Evolutionary conservation across 345 rosid genomes (phyloP).

Genomic region (Ceriops zippeliana): DNA sequence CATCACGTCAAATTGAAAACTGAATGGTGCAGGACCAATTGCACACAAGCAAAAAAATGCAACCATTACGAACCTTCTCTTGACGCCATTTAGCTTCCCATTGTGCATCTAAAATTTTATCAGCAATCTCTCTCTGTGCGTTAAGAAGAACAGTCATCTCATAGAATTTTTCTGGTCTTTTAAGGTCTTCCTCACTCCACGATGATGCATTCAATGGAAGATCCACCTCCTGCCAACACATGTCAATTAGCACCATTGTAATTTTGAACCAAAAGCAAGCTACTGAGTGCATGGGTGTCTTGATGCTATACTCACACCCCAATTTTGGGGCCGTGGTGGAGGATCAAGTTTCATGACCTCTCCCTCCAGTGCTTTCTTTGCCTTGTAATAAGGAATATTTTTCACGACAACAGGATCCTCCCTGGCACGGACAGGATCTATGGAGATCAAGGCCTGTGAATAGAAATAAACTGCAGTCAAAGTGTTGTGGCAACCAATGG

Average conservation of each 20-base stretch:
- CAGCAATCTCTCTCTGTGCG: conserved; percentile 90
- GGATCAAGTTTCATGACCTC: conserved; percentile 71
- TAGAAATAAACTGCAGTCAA: conserved; percentile 5
- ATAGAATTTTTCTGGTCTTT: conserved; percentile 63
- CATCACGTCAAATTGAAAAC: too few relatives aligned
- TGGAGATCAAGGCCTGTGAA: conserved; percentile 66
- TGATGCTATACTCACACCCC: conserved; percentile 60
- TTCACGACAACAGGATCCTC: conserved; percentile 78
- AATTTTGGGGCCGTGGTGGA: conserved; percentile 82
- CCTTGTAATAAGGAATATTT: conserved; percentile 78
- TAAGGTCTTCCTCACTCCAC: conserved; percentile 91
- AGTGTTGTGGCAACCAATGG: neutral
- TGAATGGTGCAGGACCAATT: neutral
- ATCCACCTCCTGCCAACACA: conserved; percentile 58
- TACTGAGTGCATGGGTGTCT: too few relatives aligned
- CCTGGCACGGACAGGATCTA: conserved; percentile 81
- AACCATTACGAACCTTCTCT: conserved; percentile 57
- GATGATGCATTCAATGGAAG: conserved; percentile 76
- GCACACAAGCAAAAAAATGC: neutral
- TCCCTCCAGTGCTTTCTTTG: conserved; percentile 72
- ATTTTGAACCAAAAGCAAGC: neutral
- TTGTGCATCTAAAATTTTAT: conserved; percentile 73
- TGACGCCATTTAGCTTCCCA: conserved; percentile 94
- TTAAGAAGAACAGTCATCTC: conserved; percentile 93
- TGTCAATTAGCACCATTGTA: conserved; percentile 14